Conservation (phyloP, 2,329 filamentous ascomycete genomes). For the Cladophialophora exuberans region DNA sequence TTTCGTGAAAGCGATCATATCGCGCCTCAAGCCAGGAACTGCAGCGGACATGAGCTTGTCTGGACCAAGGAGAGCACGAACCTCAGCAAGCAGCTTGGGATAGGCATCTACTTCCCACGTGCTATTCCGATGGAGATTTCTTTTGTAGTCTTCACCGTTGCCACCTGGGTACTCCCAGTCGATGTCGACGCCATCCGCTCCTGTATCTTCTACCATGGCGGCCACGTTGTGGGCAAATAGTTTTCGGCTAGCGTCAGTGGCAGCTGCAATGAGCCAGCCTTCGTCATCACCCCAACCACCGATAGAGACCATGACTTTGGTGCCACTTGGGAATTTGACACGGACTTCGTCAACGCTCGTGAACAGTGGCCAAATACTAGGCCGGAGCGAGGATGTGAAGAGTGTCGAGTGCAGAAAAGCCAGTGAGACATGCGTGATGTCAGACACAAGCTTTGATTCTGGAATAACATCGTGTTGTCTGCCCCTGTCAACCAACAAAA, state of each 20-base stretch:
- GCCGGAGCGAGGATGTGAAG: too few species aligned
- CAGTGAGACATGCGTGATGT: too few species aligned
- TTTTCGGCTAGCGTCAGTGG: slow-evolving; percentile 54
- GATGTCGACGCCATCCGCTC: slow-evolving; percentile 68
- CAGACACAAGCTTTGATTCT: too few species aligned
- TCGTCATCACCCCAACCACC: slow-evolving; percentile 73
- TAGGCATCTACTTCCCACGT: slow-evolving; percentile 64
- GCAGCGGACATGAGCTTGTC: slow-evolving; percentile 68
- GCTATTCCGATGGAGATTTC: slow-evolving; percentile 56
- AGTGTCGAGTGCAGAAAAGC: too few species aligned
- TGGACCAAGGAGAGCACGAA: slow-evolving; percentile 61
- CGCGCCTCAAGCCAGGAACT: slow-evolving; percentile 63
- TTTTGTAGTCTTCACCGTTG: slow-evolving; percentile 67
- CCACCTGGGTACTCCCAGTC: slow-evolving; percentile 69
- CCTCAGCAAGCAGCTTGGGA: slow-evolving; percentile 61
- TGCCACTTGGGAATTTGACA: slow-evolving; percentile 52
- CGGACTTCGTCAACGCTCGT: slow-evolving; percentile 55
- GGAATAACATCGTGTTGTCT: too few species aligned
- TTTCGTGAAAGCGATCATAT: slow-evolving; percentile 70
- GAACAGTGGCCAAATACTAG: slow-evolving; percentile 63
- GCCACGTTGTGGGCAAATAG: slow-evolving; percentile 68
- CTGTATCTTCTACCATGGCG: slow-evolving; percentile 62
- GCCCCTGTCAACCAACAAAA: too few species aligned
- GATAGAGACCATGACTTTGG: slow-evolving; percentile 71
- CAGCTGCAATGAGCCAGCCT: slow-evolving; percentile 64